Conservation (phyloP, 2,329 filamentous ascomycete genomes). For the Hymenoscyphus repandus region DNA sequence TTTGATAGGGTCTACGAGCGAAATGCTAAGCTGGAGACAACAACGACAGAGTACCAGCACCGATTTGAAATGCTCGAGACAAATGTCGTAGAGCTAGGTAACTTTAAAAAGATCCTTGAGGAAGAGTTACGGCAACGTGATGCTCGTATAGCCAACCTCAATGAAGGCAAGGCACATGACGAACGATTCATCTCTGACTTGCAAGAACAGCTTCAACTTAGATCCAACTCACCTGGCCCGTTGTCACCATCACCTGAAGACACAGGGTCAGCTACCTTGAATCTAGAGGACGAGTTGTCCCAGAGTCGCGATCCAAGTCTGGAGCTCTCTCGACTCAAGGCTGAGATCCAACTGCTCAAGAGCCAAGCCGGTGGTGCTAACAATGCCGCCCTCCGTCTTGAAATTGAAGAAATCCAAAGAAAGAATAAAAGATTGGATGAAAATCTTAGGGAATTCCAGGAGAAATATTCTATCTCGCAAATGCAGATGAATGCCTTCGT, state of each 20-base stretch:
- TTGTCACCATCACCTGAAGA: constrained; percentile 17
- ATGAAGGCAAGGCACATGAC: constrained; percentile 39
- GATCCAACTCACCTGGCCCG: constrained; percentile 1
- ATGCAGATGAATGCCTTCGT: constrained; percentile 53
- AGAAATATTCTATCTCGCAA: constrained; percentile 52
- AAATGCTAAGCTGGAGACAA: constrained; percentile 30
- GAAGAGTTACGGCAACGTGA: constrained; percentile 35
- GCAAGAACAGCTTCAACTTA: constrained; percentile 44
- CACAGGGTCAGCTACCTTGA: constrained; percentile 30
- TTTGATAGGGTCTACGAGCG: constrained; percentile 27
- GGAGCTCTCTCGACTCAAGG: constrained; percentile 52
- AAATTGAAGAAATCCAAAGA: constrained; percentile 50
- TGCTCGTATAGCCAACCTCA: constrained; percentile 27
- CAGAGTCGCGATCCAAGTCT: constrained; percentile 33
- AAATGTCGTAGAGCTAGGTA: constrained; percentile 31
- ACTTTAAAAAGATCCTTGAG: constrained; percentile 42
- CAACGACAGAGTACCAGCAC: constrained; percentile 35
- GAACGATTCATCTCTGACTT: constrained; percentile 46
- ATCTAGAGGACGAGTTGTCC: constrained; percentile 57
- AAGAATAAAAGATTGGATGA: constrained; percentile 48
- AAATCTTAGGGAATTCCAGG: constrained; percentile 51
- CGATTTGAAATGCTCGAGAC: constrained; percentile 32
- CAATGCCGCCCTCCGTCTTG: constrained; percentile 47
- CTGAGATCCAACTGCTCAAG: constrained; percentile 55
- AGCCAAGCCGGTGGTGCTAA: constrained; percentile 50